A percentile compares a stretch with the other conserved stretches of the same genome.
phyloP scores from a whole-genome alignment of 2,329 filamentous ascomycete genomes.

The Colletotrichum sp. region DNA sequence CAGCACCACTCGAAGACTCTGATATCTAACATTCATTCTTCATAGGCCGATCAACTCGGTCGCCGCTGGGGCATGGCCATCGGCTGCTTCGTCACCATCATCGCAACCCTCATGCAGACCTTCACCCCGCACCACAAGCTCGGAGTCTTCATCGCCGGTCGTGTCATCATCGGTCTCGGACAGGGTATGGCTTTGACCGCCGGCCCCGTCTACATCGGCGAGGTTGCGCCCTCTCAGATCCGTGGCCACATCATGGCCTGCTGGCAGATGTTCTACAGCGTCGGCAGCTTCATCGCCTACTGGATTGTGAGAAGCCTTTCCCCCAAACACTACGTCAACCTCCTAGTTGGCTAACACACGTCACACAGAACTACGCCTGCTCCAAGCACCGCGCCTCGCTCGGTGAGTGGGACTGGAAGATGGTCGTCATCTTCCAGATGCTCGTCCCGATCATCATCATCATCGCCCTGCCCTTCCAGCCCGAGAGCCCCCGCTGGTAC shows the following conservation, averaged over 20 bases:
- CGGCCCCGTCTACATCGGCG: constrained; percentile 21
- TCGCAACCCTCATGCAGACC: constrained; percentile 72
- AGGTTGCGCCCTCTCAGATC: constrained; percentile 21
- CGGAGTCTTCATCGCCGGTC: constrained; percentile 70
- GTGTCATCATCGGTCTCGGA: constrained; percentile 72
- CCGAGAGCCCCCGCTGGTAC: constrained; percentile 73
- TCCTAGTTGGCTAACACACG: not conserved
- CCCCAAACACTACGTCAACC: not conserved
- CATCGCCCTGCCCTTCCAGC: constrained; percentile 66
- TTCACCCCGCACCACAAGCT: constrained; percentile 66
- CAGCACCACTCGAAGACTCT: not conserved
- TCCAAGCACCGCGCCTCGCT: constrained; percentile 58
- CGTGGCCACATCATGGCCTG: constrained; percentile 71
- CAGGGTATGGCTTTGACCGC: constrained; percentile 63
- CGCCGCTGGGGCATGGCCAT: constrained; percentile 69
- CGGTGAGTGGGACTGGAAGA: constrained; percentile 76
- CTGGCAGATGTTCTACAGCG: constrained; percentile 71
- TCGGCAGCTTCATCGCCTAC: constrained; percentile 58
- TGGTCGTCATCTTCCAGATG: constrained; percentile 76
- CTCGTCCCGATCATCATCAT: constrained; percentile 70
- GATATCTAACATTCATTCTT: not conserved
- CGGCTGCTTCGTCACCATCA: constrained; percentile 68
- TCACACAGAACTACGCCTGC: constrained; percentile 52
- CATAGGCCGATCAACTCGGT: constrained; percentile 60
- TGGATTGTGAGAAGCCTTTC: constrained; percentile 43